Percentiles rank a stretch among this genome's conserved stretches.
Conservation (phyloP, 345 rosid species). For the Pseudoturritis turrita region DNA sequence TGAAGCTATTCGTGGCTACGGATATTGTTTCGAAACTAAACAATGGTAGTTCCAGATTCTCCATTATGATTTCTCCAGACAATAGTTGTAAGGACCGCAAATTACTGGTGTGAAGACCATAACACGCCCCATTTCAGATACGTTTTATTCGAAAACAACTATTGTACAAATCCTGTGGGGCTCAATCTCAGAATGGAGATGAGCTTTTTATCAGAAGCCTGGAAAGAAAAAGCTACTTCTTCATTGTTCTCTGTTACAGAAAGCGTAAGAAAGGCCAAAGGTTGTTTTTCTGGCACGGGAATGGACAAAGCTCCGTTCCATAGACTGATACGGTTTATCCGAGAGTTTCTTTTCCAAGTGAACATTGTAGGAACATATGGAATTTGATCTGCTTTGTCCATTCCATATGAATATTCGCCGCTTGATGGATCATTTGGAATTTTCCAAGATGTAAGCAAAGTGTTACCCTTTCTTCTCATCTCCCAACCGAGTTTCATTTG, state of each 20-base stretch:
- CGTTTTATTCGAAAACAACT: too few relatives aligned
- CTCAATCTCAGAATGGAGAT: too few relatives aligned
- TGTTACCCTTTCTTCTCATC: conserved; percentile 23
- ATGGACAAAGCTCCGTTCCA: neutral
- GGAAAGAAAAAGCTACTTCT: too few relatives aligned
- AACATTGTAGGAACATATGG: conserved; percentile 49
- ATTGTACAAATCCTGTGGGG: too few relatives aligned
- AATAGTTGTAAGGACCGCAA: too few relatives aligned
- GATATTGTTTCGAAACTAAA: neutral
- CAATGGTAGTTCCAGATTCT: neutral
- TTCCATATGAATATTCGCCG: conserved; percentile 41
- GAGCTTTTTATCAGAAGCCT: too few relatives aligned
- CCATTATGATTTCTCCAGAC: conserved; percentile 4
- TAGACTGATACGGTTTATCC: neutral
- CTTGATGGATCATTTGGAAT: conserved; percentile 43
- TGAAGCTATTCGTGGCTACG: neutral
- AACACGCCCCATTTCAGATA: too few relatives aligned
- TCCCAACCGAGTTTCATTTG: conserved; percentile 75
- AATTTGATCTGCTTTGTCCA: conserved; percentile 16
- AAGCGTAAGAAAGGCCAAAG: too few relatives aligned
- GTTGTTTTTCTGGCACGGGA: too few relatives aligned
- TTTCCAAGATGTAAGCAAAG: conserved; percentile 51
- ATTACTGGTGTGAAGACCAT: too few relatives aligned
- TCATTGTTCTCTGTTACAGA: too few relatives aligned
- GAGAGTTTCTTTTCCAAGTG: conserved; percentile 16